Evolutionary conservation across 352 stramenopile genomes (phyloP), one percentile per base, ranked within the genome.

Genomic region (Globisporangium paroecandrum): DNA sequence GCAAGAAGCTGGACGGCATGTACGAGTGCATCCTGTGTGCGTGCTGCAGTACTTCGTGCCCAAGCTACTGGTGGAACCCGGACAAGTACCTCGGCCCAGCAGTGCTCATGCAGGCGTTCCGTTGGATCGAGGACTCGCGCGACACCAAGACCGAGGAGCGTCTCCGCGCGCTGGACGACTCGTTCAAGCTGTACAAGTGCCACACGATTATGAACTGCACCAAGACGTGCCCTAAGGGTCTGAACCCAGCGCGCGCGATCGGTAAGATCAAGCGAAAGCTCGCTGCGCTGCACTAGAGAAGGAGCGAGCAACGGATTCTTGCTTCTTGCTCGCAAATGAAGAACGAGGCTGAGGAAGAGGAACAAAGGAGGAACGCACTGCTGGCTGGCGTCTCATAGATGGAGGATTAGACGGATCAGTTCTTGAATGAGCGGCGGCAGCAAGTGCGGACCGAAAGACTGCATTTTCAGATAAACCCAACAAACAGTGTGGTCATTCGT

Each of bases 191-290:
- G 55, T 99, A 99, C 83, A 95, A 98, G 76, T 99, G 97, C 89
- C 97, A 99, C 85, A 99, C 97, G 56, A 99, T 99, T 81, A 99
- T 99, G 98, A 99, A 99, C 89, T 99, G 98, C 90, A 98, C 95
- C 70, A 98, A 98, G 77, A 98, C 98, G 64, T 99, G 98, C 87
- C 98, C 98, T 18, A 99, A 99, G 90, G 96, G 99, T 66, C 91
- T 99, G 69, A 99, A 99, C 87, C 98, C 98, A 9, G 98, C 97
- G 55, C 95, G 98, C 74, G 98, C 98, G 53, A 99, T 99, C 78
- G 97, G 90, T 57, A 93, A 99, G 75, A 99, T 99, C 87, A 99
- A 99, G 91, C 98, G 97, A 77, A 93, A 87, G 68, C 83, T 99
- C 64, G 80, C 91, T 27, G 79, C 71, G 20, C 59, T 96, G 67